Conservation (phyloP, 768 basidiomycete species). For the Clavaria fumosa region DNA sequence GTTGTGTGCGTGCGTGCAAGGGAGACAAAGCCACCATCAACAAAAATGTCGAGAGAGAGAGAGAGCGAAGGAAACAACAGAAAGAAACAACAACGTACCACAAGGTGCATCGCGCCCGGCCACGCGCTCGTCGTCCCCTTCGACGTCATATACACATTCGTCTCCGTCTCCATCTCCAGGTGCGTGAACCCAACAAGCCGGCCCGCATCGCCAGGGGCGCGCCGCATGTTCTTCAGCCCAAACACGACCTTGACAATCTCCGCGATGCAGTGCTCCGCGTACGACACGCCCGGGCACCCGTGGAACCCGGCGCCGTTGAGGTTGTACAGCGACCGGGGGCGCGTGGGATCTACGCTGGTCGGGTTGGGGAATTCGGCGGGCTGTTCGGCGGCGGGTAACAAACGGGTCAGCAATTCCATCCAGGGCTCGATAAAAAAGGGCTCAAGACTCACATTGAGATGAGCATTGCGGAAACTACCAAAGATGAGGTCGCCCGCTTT, state of each 20-base stretch:
- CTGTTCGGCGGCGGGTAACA: constrained; percentile 13
- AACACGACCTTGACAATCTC: constrained; percentile 34
- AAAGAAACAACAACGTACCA: constrained; percentile 13
- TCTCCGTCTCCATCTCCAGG: constrained; percentile 20
- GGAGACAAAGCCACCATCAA: no score
- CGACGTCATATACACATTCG: constrained; percentile 19
- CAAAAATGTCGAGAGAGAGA: no score
- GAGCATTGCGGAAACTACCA: constrained; percentile 28
- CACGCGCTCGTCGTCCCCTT: constrained; percentile 22
- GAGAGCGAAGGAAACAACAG: no score
- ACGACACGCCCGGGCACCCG: constrained; percentile 22
- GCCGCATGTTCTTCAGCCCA: constrained; percentile 28
- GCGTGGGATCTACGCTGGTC: constrained; percentile 22
- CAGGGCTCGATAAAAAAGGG: background rate
- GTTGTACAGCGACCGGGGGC: constrained; percentile 19
- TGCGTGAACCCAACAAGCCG: constrained; percentile 20
- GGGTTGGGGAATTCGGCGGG: constrained; percentile 30
- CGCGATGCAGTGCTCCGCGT: constrained; percentile 23
- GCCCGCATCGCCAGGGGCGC: constrained; percentile 30
- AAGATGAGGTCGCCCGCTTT: constrained; percentile 28
- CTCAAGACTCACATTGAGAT: constrained; percentile 23
- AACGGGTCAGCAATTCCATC: no score
- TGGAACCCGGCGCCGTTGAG: constrained; percentile 27
- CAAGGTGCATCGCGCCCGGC: constrained; percentile 24
- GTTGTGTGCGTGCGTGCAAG: no score